These are phyloP conservation scores for Prorocentrum cordatum DNA, from an alignment of 169 alveolate genomes.

Conservation along the genomic window DNA sequence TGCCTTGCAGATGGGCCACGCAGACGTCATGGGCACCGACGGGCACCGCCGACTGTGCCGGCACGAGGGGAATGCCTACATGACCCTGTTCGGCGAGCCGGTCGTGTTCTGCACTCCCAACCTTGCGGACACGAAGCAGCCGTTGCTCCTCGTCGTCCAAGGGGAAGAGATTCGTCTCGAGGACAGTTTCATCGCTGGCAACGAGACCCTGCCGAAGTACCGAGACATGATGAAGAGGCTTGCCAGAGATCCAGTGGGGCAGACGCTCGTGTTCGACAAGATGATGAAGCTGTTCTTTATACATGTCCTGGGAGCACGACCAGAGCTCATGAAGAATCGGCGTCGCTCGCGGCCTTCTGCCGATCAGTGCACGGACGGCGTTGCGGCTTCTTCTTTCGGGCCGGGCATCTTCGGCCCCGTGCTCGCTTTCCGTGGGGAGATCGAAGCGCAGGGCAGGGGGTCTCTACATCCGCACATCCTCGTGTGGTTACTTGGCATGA, in stretches of 20 bases:
- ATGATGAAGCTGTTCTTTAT: background rate
- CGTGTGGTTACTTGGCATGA: background rate
- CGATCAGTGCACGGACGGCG: slow-evolving; percentile 16
- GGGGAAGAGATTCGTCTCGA: no score
- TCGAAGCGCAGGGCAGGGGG: slow-evolving; percentile 19
- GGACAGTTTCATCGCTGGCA: no score
- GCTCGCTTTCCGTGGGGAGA: slow-evolving; percentile 7
- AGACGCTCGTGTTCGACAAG: background rate
- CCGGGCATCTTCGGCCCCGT: slow-evolving; percentile 2
- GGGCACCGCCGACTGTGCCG: background rate
- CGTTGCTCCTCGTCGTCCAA: no score
- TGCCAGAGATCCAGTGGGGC: slow-evolving; percentile 10
- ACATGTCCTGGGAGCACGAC: background rate
- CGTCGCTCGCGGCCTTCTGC: background rate
- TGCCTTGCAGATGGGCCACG: background rate
- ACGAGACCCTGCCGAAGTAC: slow-evolving; percentile 20
- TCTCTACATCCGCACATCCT: slow-evolving; percentile 5
- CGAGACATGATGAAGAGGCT: background rate
- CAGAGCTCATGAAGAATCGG: background rate
- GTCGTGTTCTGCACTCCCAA: no score
- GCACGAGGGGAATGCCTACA: no score
- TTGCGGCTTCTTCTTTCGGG: background rate
- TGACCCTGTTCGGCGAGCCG: no score
- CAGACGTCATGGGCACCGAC: background rate
- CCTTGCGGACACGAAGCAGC: no score